A percentile compares a stretch with the other conserved stretches of the same genome.
Conservation (phyloP, 192 early-diverging fungal species). For the Funneliformis mosseae region DNA sequence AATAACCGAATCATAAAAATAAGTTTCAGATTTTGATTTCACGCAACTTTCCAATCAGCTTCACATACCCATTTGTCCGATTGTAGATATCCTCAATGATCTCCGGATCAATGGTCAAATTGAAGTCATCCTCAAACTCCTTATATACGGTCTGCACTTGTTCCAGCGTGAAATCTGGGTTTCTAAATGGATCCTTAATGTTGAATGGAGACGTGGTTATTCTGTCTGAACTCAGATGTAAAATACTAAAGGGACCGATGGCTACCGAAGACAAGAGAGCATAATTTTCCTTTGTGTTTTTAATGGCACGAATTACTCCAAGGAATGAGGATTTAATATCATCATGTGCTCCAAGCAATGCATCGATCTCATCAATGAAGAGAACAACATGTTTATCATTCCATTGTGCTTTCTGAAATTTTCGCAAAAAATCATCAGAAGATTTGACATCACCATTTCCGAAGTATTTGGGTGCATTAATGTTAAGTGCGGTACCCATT, state of each 20-base stretch:
- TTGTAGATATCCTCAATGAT: conserved; percentile 36
- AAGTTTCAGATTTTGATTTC: conserved; percentile 10
- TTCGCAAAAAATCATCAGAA: conserved; percentile 24
- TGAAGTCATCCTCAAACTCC: conserved; percentile 15
- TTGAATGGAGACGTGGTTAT: conserved; percentile 38
- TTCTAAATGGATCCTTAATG: conserved; percentile 34
- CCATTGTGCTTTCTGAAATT: not conserved
- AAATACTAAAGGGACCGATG: conserved; percentile 29
- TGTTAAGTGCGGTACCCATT: not conserved
- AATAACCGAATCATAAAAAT: conserved; percentile 12
- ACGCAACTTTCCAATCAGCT: conserved; percentile 1
- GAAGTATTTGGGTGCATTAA: not conserved
- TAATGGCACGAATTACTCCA: conserved; percentile 10
- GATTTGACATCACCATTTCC: conserved; percentile 12
- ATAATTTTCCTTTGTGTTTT: not conserved
- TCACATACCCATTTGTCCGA: conserved; percentile 36
- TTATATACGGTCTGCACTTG: conserved; percentile 34
- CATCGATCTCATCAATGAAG: conserved; percentile 34
- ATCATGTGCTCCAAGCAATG: conserved; percentile 1
- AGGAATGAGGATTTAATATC: conserved; percentile 17
- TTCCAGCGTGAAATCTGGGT: conserved; percentile 36
- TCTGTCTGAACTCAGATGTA: conserved; percentile 11
- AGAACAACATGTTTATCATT: conserved; percentile 6
- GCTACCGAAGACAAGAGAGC: conserved; percentile 5
- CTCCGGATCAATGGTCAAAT: conserved; percentile 30